Base-by-base conservation (phyloP, 257 asterid genomes). In the Fraxinus excelsior region DNA sequence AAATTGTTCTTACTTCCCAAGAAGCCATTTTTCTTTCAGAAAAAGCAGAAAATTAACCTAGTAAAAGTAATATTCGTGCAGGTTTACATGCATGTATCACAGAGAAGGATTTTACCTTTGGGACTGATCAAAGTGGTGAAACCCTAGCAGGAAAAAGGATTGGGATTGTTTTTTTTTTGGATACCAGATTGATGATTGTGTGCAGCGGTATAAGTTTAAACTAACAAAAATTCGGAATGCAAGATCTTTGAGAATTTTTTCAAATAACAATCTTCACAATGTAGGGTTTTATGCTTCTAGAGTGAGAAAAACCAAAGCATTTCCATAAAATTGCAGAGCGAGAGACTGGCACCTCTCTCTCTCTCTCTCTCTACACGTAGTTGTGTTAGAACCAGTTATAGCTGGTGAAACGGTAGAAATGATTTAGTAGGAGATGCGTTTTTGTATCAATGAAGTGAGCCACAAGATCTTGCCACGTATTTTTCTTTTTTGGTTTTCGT, bases 81-180 rank as follows among this genome's bases (percentile, higher is more conserved):
- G 72, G 70, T 23, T 73, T 75, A 67, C 82, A 81, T 76, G 84
- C 84, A 82, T 67, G 70, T 72, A 66, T 58, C 23, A 58, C 13
- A 21, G 16, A 60, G 6, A 62, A 62, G 8, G 32, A 23, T 62
- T 8, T 9, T 62, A 62, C 68, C 68, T 1, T 3, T 62, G 68
- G 19, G 6, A 62, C 18, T 11, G 68, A 62, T 62, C 34, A 3
- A 25, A 60, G 18, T 62, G 68, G 68, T 8, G 35, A 25, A 25
- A 62, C 68, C 34, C 32, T 62, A 23, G 35, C 35, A 25, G 34
- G 19, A 25, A 62, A 62, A 10, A 12, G 68, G 31, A 62, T 1
- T 23, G 19, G 2, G 3, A 25, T 23, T 12, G 16, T 11, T 11
- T 62, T 25, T 62, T 25, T 62, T 35, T 25, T 62, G 68, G 28